Evolutionary conservation across 257 asterid species (phyloP), one percentile per base, ranked within the genome.

Genomic region (Ilex asprella): DNA sequence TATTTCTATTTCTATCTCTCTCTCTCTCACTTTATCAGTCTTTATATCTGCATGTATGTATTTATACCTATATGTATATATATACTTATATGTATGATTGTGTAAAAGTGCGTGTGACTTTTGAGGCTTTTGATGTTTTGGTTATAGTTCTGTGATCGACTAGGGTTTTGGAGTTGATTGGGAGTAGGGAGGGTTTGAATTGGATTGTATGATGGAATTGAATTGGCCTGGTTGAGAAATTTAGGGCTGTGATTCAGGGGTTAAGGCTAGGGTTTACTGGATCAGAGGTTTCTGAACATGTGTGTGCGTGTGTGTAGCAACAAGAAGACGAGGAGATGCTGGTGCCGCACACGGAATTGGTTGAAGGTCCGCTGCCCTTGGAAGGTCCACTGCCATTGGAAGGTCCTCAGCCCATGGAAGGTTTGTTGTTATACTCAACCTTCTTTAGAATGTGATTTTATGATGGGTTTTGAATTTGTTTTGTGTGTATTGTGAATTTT

Each of bases 351-450:
- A 66, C 97, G 50, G 95, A 86, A 65, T 61, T 81, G 43, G 93
- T 82, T 2, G 89, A 89, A 73, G 97, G 93, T 39, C 95, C 96
- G 68, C 96, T 85, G 70, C 91, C 87, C 8, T 57, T 85, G 58
- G 96, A 90, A 73, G 97, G 93, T 39, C 95, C 96, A 69, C 96
- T 85, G 70, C 91, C 87, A 9, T 57, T 85, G 58, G 96, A 90
- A 84, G 96, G 96, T 16, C 95, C 97, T 35, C 96, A 75, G 84
- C 99, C 97, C 10, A 89, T 93, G 97, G 99, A 93, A 93, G 97
- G 99, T 90, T 56, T 49, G 58, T 12, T 35, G 41, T 35, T 35
- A 35, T 35, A 35, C 27, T 35, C 2, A 8, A 35, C 41, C 7
- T 69, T 56, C 8, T 10, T 64, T 31, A 55, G 31, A 43, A 12